Base-by-base conservation (phyloP, 257 asterid species). In the Solanum corneliomulleri region DNA sequence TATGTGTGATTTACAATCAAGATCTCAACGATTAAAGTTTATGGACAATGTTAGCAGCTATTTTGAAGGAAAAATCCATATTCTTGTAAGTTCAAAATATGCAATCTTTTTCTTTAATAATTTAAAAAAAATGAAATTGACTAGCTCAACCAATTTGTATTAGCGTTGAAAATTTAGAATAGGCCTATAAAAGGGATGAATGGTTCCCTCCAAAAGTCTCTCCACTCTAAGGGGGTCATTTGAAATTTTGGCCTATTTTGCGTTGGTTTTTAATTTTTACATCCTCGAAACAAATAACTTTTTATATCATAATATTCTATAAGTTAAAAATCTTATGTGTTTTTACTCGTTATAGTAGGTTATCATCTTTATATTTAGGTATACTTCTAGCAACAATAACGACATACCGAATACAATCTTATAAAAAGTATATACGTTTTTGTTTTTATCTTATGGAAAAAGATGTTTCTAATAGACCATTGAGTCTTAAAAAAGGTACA, bases 51-150 rank as follows among this genome's bases (percentile, higher is more conserved):
- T 69, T 15, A 12, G 82, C 7, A 9, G 4, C 2, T n/a, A 21
- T 60, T 87, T 87, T 18, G 31, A 87, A 31, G 84, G 89, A 14
- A 87, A 87, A 58, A 68, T 82, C 12, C 27, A 52, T 47, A 87
- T 87, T 58, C 87, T 87, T 33, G 64, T 82, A 78, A 87, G 86
- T 80, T 42, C 15, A n/a, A 18, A 71, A 44, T 33, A 31, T 31
- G 23, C 25, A 71, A 33, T 2, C 7, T 1, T 1, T 31, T 71
- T 16, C 15, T 33, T 8, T 31, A 27, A 12, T 8, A 6, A 35
- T 27, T 27, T 27, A 35, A 7, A 58, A 66, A 66, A 11, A 1
- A 5, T 70, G 27, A 71, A 35, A 2, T 29, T 35, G 35, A 33
- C 27, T 35, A 15, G 4, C 1, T 4, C 3, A 1, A 29, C 1